Conservation (phyloP, 768 basidiomycete genomes). For the Xerocomellus intermedius region DNA sequence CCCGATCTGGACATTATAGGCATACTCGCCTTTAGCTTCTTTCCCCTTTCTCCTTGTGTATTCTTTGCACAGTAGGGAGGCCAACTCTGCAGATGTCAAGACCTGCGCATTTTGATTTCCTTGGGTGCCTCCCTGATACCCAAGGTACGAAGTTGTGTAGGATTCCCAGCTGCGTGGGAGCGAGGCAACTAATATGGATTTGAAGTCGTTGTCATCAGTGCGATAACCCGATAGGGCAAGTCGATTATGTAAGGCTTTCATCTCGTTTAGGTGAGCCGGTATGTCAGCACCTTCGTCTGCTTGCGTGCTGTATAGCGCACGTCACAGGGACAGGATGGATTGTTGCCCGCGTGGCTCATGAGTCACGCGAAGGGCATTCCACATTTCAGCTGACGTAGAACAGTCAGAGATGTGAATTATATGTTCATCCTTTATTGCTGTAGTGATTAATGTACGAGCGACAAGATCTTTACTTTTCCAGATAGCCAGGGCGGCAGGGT, state of each 20-base stretch:
- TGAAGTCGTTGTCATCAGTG: not conserved
- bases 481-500: no score
- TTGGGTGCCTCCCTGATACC: not conserved
- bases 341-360: not conserved
- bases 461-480: no score
- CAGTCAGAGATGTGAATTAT: not conserved
- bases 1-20: no score
- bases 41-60: no score
- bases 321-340: not conserved
- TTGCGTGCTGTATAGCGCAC: not conserved
- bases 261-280: not conserved
- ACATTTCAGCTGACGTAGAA: not conserved
- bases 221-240: not conserved
- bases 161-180: not conserved
- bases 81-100: no score
- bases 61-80: no score
- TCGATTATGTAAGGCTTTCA: not conserved
- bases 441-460: not conserved
- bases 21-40: no score
- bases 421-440: not conserved
- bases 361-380: not conserved
- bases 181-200: not conserved
- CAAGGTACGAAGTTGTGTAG: not conserved
- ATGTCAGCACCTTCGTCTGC: not conserved
- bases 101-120: no score